Evolutionary conservation across 495 filamentous ascomycete species (phyloP).

Genomic region (Penicillium parvum): DNA sequence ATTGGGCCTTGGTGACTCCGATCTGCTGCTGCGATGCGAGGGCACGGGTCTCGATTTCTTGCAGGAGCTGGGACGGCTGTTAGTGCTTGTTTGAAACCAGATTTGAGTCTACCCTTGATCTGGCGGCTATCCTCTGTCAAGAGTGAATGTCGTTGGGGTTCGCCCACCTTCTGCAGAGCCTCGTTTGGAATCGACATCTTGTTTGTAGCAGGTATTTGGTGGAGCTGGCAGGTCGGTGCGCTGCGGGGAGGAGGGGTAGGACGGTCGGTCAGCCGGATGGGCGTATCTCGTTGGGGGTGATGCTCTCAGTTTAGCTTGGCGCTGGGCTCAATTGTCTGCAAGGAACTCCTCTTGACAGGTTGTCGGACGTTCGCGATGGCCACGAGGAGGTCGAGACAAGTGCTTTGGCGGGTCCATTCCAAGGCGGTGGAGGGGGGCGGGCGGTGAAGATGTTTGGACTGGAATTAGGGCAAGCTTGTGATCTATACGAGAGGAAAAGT

Average conservation of each 20-base stretch:
- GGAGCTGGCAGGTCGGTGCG: not conserved
- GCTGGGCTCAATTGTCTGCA: too few species aligned
- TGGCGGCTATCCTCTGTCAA: too few species aligned
- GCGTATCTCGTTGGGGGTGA: not conserved
- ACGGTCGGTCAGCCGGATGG: not conserved
- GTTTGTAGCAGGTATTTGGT: conserved; percentile 4
- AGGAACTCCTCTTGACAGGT: not conserved
- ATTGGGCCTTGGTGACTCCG: conserved; percentile 77
- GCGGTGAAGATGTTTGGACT: not conserved
- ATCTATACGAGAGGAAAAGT: not conserved
- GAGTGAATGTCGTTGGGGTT: not conserved
- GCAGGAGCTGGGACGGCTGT: conserved; percentile 63
- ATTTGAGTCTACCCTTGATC: too few species aligned
- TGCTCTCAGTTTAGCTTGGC: too few species aligned
- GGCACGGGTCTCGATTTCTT: conserved; percentile 90
- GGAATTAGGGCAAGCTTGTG: conserved; percentile 1
- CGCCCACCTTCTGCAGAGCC: conserved; percentile 82
- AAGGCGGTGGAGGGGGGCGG: conserved; percentile 1
- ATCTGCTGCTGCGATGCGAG: conserved; percentile 88
- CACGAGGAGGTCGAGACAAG: not conserved
- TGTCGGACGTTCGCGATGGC: not conserved
- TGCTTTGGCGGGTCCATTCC: not conserved
- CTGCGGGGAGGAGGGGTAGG: not conserved
- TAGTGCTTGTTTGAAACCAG: conserved; percentile 10
- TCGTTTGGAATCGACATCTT: conserved; percentile 95